Evolutionary conservation across 2,329 filamentous ascomycete genomes (phyloP).

Genomic region (Chaetomium globosum): DNA sequence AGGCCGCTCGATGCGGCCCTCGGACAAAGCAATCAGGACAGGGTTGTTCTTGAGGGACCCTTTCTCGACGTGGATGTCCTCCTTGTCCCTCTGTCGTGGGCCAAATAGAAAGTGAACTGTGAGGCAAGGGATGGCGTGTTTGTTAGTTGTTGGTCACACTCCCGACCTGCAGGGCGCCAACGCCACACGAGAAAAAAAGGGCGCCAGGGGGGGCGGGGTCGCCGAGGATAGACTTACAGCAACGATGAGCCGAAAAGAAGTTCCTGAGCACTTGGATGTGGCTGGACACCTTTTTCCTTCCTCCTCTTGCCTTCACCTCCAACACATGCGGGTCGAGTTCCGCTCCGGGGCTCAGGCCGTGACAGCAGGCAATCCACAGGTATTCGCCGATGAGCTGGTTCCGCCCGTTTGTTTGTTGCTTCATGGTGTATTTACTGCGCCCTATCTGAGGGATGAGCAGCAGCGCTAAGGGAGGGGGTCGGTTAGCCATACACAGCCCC

Average conservation of each 20-base stretch:
- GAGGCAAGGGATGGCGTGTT: slow-evolving; percentile 25
- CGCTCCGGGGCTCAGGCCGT: slow-evolving; percentile 50
- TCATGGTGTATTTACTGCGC: slow-evolving; percentile 66
- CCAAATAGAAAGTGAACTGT: slow-evolving; percentile 64
- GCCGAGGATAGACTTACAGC: slow-evolving; percentile 54
- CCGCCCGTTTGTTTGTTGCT: slow-evolving; percentile 64
- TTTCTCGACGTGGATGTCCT: slow-evolving; percentile 47
- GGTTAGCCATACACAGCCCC: slow-evolving; percentile 25
- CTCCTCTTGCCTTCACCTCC: slow-evolving; percentile 34
- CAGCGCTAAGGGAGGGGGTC: slow-evolving; percentile 52
- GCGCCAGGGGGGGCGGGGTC: not conserved
- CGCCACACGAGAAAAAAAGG: slow-evolving; percentile 22
- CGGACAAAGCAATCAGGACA: slow-evolving; percentile 63
- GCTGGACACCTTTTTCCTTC: slow-evolving; percentile 68
- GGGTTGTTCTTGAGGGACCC: slow-evolving; percentile 66
- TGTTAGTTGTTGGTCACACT: slow-evolving; percentile 25
- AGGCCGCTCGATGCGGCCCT: slow-evolving; percentile 59
- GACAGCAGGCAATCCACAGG: slow-evolving; percentile 59
- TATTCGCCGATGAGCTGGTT: slow-evolving; percentile 73
- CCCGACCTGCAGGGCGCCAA: slow-evolving; percentile 11
- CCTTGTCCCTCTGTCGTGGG: slow-evolving; percentile 56
- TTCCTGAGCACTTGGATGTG: slow-evolving; percentile 72
- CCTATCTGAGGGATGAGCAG: slow-evolving; percentile 68
- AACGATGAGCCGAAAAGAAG: slow-evolving; percentile 64
- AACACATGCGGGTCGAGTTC: slow-evolving; percentile 52